A percentile compares a stretch with the other conserved stretches of the same genome.
phyloP scores from a whole-genome alignment of 106 monocot species.

The Platanthera zijinensis region DNA sequence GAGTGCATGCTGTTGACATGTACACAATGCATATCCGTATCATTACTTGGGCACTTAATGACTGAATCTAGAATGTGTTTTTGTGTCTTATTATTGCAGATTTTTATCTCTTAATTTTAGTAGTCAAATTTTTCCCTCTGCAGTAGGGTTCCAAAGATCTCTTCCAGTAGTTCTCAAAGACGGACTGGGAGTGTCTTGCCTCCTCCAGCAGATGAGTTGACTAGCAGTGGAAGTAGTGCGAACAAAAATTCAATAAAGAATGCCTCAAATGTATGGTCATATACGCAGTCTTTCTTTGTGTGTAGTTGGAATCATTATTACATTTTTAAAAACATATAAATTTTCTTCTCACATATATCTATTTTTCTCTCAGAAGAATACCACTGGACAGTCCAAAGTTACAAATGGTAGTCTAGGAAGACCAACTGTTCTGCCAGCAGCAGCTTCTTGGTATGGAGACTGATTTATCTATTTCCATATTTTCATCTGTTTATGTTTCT shows the following conservation, averaged over 20 bases:
- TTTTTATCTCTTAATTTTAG: too few relatives aligned
- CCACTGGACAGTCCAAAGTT: conserved; percentile 14
- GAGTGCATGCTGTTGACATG: too few relatives aligned
- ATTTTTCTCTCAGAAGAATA: conserved; percentile 14
- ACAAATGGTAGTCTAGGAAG: conserved; percentile 20
- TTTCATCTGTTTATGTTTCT: neutral
- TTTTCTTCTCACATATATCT: neutral
- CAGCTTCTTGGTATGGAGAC: conserved; percentile 49
- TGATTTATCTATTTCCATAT: neutral
- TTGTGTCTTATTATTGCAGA: too few relatives aligned
- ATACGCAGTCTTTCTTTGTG: neutral
- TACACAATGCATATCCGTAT: too few relatives aligned
- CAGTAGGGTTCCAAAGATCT: conserved; percentile 44
- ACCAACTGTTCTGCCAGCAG: conserved; percentile 38
- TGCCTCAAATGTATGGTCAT: conserved; percentile 18
- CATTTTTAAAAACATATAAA: too few relatives aligned
- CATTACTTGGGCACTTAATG: too few relatives aligned
- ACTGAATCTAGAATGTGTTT: too few relatives aligned
- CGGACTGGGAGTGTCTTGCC: conserved; percentile 49
- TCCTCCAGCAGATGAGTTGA: conserved; percentile 42
- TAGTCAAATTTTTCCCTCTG: neutral
- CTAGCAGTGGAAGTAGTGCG: conserved; percentile 5
- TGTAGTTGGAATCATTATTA: neutral
- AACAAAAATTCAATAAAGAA: conserved; percentile 23
- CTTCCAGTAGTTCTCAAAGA: conserved; percentile 35